phyloP scores from a whole-genome alignment of 768 basidiomycete genomes.

The Hygrocybe coccinea region DNA sequence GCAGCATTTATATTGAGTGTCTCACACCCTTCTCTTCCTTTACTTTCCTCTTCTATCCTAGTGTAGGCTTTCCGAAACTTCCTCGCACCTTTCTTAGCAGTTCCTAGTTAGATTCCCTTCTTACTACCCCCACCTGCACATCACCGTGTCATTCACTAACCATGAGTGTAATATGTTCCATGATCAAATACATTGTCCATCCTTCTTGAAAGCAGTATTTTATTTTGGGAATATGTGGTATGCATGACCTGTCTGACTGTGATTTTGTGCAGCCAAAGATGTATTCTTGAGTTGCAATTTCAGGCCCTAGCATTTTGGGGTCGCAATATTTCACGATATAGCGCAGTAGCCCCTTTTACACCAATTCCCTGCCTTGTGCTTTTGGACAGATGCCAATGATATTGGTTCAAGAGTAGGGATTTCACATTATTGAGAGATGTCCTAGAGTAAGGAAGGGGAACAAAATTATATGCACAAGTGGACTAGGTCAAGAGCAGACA shows the following conservation, averaged over 20 bases:
- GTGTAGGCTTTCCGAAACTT: too few relatives aligned
- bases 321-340: slow-evolving; percentile 26
- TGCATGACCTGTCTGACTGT: slow-evolving; percentile 3
- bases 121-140: too few relatives aligned
- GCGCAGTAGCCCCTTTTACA: not conserved
- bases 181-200: slow-evolving; percentile 21
- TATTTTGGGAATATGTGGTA: slow-evolving; percentile 23
- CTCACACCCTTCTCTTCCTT: too few relatives aligned
- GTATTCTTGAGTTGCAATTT: slow-evolving; percentile 19
- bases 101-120: too few relatives aligned
- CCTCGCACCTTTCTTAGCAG: too few relatives aligned
- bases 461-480: not conserved
- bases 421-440: not conserved
- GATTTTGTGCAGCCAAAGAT: slow-evolving; percentile 18
- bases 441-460: not conserved
- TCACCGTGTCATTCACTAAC: too few relatives aligned
- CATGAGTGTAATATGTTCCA: slow-evolving; percentile 24
- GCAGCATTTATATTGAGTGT: too few relatives aligned
- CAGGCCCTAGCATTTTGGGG: slow-evolving; percentile 10
- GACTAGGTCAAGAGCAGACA: not conserved
- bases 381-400: not conserved
- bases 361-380: not conserved
- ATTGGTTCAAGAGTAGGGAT: not conserved
- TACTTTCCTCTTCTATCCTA: too few relatives aligned
- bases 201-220: slow-evolving; percentile 17